Evolutionary conservation across 306 rosid genomes (phyloP).

Genomic region (Trifolium repens): DNA sequence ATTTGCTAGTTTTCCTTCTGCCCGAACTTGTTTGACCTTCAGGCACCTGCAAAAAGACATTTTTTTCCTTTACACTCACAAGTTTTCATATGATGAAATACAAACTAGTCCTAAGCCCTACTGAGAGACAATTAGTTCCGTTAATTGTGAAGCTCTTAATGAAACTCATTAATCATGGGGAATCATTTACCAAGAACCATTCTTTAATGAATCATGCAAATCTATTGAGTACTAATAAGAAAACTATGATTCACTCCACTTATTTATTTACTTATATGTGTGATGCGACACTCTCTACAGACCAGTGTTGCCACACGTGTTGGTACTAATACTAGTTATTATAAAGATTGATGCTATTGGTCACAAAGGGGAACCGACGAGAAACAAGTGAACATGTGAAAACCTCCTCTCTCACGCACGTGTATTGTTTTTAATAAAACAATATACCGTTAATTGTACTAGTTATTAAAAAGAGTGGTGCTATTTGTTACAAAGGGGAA

Average conservation of each 20-base stretch:
- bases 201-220: background rate
- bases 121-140: slow-evolving; percentile 1
- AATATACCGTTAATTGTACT: background rate
- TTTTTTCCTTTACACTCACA: background rate
- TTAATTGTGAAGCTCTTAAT: background rate
- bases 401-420: background rate
- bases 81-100: slow-evolving; percentile 7
- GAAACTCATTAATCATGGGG: background rate
- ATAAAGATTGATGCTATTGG: background rate
- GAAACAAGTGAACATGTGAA: background rate
- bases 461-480: background rate
- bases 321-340: background rate
- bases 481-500: background rate
- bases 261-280: background rate
- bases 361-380: background rate
- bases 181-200: slow-evolving; percentile 25
- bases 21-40: slow-evolving; percentile 65
- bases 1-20: slow-evolving; percentile 84
- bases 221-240: background rate
- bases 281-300: background rate
- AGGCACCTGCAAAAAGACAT: slow-evolving; percentile 46
- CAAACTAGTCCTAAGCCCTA: slow-evolving; percentile 6
- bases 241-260: background rate
- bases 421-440: background rate
- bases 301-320: background rate